Conservation (phyloP, 805 yeast genomes). For the Sugiyamaella floridensis region DNA sequence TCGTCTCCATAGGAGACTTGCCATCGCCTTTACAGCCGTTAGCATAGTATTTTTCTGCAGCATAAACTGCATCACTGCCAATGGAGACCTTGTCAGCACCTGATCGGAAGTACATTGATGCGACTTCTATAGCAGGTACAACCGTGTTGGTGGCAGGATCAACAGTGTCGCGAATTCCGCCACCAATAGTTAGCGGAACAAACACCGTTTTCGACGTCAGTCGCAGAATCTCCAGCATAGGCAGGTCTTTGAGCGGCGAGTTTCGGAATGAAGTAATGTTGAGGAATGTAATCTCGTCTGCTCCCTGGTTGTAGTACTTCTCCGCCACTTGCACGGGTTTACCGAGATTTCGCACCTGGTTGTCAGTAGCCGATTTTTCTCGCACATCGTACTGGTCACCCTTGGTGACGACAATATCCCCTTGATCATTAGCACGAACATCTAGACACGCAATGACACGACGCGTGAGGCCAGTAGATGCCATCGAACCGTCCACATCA, state of each 20-base stretch:
- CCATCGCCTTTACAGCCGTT: constrained; percentile 58
- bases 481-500: constrained; percentile 12
- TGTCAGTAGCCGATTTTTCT: constrained; percentile 50
- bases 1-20: constrained; percentile 83
- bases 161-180: constrained; percentile 86
- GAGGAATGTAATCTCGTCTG: constrained; percentile 92
- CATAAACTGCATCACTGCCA: constrained; percentile 93
- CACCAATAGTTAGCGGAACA: constrained; percentile 97
- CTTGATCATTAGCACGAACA: constrained; percentile 90
- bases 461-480: constrained; percentile 59
- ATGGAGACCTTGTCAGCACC: constrained; percentile 98
- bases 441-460: constrained; percentile 95
- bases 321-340: constrained; percentile 94
- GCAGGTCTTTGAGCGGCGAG: constrained; percentile 87
- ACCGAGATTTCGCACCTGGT: constrained; percentile 81
- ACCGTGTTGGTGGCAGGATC: constrained; percentile 72
- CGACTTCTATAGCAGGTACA: constrained; percentile 84
- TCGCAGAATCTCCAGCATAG: constrained; percentile 86
- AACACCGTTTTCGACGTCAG: constrained; percentile 82
- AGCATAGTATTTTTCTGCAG: constrained; percentile 75
- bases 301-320: constrained; percentile 86
- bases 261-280: constrained; percentile 94
- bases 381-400: constrained; percentile 98
- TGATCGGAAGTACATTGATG: constrained; percentile 82
- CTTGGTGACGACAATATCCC: constrained; percentile 95